These are phyloP conservation scores for Nicotiana attenuata DNA, from an alignment of 257 asterid genomes.

Conservation along the genomic window DNA sequence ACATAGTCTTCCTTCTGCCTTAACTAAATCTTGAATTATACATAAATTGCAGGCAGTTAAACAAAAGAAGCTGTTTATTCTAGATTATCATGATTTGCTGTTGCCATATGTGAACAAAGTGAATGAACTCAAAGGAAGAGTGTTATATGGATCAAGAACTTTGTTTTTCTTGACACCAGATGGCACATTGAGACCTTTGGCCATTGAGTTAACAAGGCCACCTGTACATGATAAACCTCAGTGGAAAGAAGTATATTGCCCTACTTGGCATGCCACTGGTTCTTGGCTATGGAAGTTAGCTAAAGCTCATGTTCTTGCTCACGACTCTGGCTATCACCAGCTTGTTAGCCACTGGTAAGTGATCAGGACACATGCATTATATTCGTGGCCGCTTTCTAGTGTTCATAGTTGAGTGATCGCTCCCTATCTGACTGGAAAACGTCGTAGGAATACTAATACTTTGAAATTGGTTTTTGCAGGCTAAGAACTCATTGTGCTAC, in stretches of 20 bases:
- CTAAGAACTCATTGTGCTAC: slow-evolving; percentile 61
- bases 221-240: slow-evolving; percentile 49
- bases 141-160: slow-evolving; percentile 72
- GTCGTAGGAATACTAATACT: too few species aligned
- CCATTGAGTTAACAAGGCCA: slow-evolving; percentile 73
- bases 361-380: not conserved
- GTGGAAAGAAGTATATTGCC: slow-evolving; percentile 51
- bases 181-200: slow-evolving; percentile 54
- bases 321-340: slow-evolving; percentile 74
- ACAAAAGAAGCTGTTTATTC: slow-evolving; percentile 57
- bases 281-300: slow-evolving; percentile 81
- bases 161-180: slow-evolving; percentile 47
- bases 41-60: slow-evolving; percentile 44
- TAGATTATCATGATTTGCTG: slow-evolving; percentile 68
- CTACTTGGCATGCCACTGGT: slow-evolving; percentile 48
- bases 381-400: too few species aligned
- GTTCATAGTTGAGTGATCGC: too few species aligned
- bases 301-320: slow-evolving; percentile 62
- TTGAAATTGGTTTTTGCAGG: slow-evolving; percentile 31
- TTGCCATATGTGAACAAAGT: slow-evolving; percentile 66
- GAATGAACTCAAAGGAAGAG: slow-evolving; percentile 45
- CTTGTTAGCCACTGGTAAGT: slow-evolving; percentile 70
- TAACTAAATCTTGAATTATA: not conserved
- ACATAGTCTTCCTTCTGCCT: not conserved
- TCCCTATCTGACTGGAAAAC: too few species aligned